These are phyloP conservation scores for Penicillium lagena DNA, from an alignment of 495 filamentous ascomycete genomes.

Conservation along the genomic window DNA sequence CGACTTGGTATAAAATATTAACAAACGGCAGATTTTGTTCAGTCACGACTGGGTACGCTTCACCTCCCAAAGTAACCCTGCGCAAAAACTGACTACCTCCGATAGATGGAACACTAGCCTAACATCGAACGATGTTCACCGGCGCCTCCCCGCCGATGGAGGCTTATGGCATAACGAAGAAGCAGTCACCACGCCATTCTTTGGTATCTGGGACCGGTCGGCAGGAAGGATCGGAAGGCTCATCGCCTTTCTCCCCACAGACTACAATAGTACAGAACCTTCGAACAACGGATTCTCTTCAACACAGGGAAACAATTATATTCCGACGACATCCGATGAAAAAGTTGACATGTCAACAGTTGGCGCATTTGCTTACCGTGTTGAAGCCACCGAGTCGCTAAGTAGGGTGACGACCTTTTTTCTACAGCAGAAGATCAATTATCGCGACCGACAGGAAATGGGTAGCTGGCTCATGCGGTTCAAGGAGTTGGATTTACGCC, in stretches of 20 bases:
- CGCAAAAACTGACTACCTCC: no score
- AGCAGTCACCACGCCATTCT: slow-evolving; percentile 28
- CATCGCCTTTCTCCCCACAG: slow-evolving; percentile 11
- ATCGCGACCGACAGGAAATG: slow-evolving; percentile 21
- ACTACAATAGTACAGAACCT: no score
- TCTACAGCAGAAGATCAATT: slow-evolving; percentile 30
- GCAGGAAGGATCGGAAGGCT: slow-evolving; percentile 27
- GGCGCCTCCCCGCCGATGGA: slow-evolving; percentile 17
- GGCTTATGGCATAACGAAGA: slow-evolving; percentile 23
- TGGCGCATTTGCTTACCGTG: slow-evolving; percentile 36
- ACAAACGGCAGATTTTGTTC: slow-evolving; percentile 10
- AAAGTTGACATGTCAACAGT: slow-evolving; percentile 16
- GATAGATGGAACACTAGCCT: slow-evolving; percentile 34
- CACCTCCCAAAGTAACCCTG: no score
- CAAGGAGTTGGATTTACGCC: slow-evolving; percentile 37
- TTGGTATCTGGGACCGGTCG: slow-evolving; percentile 35
- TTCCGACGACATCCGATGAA: slow-evolving; percentile 12
- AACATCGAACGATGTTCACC: slow-evolving; percentile 21
- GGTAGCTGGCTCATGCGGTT: slow-evolving; percentile 36
- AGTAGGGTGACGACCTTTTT: slow-evolving; percentile 32
- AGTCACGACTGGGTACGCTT: slow-evolving; percentile 7
- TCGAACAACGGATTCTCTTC: no score
- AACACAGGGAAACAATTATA: no score
- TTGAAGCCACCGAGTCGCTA: slow-evolving; percentile 36
- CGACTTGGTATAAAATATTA: no score